Evolutionary conservation across 1,284 basidiomycete species (phyloP), one percentile per base, ranked within the genome.

Genomic region (Apiotrichum akiyoshidainum): DNA sequence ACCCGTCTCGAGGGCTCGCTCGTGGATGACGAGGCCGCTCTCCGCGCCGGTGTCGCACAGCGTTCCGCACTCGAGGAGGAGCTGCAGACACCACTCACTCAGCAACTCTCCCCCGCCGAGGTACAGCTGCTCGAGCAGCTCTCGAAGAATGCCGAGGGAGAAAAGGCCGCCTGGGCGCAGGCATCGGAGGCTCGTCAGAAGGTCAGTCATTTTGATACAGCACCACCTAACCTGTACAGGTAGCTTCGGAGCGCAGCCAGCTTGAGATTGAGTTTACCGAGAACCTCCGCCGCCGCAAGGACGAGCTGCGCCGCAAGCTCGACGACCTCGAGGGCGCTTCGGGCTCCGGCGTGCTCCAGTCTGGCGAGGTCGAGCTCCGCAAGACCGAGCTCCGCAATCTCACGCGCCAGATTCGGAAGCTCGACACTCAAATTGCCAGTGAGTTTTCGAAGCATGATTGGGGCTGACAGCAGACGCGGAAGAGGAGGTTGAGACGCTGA

Each of bases 211-310:
- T 19, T 10, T 33, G 12, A 7, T 33, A 1, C 35, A 13, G 1
- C 53, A 61, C 26, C 33, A n/a, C 31, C 48, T 54, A 58, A 49
- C 33, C 8, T 1, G 35, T 39, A 35, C 63, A 96, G 90, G 78
- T 94, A 56, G 86, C 88, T 41, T 84, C 86, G 22, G 83, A 83
- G 64, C 92, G 90, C 76, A 90, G 87, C 69, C 79, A 87, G 14
- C 79, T 97, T 22, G 91, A 97, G 74, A 94, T 98, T 54, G 95
- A 99, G 75, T 81, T 99, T 37, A 91, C 89, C 63, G 95, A 99
- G 72, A 87, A 87, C 65, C 82, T 98, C 17, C 83, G 86, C 19
- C 84, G 93, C 5, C 83, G 87, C 16, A 82, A 85, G 42, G 87
- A 92, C 55, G 92, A 94, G 68, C 72, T 97, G 3, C 84, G 85